Percentiles rank a stretch among this genome's conserved stretches.
These are phyloP conservation scores for Neofusicoccum umdonicola DNA, from an alignment of 2,329 filamentous ascomycete genomes.

Conservation along the genomic window DNA sequence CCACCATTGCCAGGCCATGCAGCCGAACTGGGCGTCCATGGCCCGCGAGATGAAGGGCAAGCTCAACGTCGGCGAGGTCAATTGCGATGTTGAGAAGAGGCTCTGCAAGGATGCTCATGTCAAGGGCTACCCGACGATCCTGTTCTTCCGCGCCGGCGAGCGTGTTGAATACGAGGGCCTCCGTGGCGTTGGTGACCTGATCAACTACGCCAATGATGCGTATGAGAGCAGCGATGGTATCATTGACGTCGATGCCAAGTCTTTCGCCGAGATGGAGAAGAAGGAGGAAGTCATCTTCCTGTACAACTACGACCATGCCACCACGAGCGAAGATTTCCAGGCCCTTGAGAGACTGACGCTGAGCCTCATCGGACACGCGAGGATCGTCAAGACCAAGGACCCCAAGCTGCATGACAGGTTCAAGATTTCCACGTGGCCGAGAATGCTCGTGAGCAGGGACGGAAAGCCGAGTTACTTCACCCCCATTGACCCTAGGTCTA, in stretches of 20 bases:
- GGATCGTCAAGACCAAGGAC: conserved; percentile 87
- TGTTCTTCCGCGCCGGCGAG: conserved; percentile 90
- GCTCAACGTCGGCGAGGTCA: conserved; percentile 92
- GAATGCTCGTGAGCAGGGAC: conserved; percentile 83
- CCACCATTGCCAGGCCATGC: conserved; percentile 89
- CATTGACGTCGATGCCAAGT: conserved; percentile 71
- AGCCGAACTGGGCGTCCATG: conserved; percentile 84
- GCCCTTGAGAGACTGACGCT: conserved; percentile 84
- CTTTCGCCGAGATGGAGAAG: conserved; percentile 80
- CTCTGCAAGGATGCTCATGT: conserved; percentile 91
- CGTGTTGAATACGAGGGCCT: conserved; percentile 90
- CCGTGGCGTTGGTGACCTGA: conserved; percentile 84
- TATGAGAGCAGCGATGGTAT: conserved; percentile 74
- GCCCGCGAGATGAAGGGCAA: conserved; percentile 86
- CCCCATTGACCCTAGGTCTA: conserved; percentile 81
- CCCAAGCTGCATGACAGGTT: conserved; percentile 72
- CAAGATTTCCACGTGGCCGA: conserved; percentile 97
- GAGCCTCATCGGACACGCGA: conserved; percentile 85
- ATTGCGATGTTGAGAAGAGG: conserved; percentile 80
- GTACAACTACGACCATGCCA: conserved; percentile 97
- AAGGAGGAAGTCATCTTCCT: conserved; percentile 94
- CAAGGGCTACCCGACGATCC: conserved; percentile 78
- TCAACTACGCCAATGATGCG: conserved; percentile 83
- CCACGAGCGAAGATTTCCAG: conserved; percentile 85
- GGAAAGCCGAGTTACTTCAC: conserved; percentile 88